Evolutionary conservation across 2,329 filamentous ascomycete species (phyloP).

Genomic region (Fusarium sp.): DNA sequence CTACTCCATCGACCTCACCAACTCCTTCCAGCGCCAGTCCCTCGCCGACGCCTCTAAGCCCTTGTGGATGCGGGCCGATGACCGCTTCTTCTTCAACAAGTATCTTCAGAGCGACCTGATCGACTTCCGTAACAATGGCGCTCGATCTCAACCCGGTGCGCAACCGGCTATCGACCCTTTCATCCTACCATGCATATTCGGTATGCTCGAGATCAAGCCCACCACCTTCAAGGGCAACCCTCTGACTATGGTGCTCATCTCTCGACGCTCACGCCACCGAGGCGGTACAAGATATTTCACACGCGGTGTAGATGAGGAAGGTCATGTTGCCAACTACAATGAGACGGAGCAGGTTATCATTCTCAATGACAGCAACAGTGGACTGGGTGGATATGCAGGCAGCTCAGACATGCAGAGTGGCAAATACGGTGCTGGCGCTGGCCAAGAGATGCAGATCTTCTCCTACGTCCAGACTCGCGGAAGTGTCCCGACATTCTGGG

Average conservation of each 20-base stretch:
- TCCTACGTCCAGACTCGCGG: slow-evolving; percentile 97
- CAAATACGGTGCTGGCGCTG: slow-evolving; percentile 68
- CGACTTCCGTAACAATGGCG: slow-evolving; percentile 78
- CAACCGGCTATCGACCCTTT: slow-evolving; percentile 88
- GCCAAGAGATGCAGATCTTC: slow-evolving; percentile 86
- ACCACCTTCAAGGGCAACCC: slow-evolving; percentile 87
- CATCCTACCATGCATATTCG: slow-evolving; percentile 95
- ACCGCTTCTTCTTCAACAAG: slow-evolving; percentile 99
- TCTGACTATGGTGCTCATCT: slow-evolving; percentile 88
- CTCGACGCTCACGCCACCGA: slow-evolving; percentile 86
- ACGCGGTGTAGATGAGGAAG: slow-evolving; percentile 90
- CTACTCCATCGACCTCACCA: slow-evolving; percentile 96
- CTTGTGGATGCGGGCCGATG: slow-evolving; percentile 92
- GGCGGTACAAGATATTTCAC: slow-evolving; percentile 96
- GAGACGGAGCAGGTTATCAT: slow-evolving; percentile 96
- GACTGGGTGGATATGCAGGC: slow-evolving; percentile 83
- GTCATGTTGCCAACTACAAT: slow-evolving; percentile 98
- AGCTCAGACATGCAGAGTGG: slow-evolving; percentile 81
- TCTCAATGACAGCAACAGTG: slow-evolving; percentile 82
- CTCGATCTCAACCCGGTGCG: slow-evolving; percentile 72
- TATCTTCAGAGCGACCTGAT: slow-evolving; percentile 93
- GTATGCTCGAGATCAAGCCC: slow-evolving; percentile 91
- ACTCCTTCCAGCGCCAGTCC: slow-evolving; percentile 94
- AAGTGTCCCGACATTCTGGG: slow-evolving; percentile 96
- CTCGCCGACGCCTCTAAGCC: slow-evolving; percentile 78